These are phyloP conservation scores for Penicillium corylophilum DNA, from an alignment of 2,329 filamentous ascomycete species.

Conservation along the genomic window DNA sequence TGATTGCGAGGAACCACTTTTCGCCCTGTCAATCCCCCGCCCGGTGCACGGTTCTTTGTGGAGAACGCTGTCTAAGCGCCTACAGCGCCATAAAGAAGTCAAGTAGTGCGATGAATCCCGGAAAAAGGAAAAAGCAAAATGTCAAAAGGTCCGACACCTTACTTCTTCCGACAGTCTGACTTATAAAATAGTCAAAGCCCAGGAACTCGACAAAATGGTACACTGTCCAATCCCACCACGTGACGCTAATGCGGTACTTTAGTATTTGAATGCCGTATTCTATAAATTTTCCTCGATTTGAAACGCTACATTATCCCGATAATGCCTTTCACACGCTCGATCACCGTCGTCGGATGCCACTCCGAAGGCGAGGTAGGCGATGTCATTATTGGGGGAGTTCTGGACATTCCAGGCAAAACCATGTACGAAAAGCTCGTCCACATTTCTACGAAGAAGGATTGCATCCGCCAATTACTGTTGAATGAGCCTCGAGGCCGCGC, in stretches of 20 bases:
- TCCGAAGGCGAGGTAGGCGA: slow-evolving; percentile 46
- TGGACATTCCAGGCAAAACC: slow-evolving; percentile 43
- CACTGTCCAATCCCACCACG: neutral
- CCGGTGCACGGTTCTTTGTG: neutral
- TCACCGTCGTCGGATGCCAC: slow-evolving; percentile 26
- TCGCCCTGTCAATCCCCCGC: neutral
- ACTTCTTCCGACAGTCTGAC: neutral
- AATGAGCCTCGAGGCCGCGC: slow-evolving; percentile 50
- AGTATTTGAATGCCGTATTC: neutral
- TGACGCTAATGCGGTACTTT: neutral
- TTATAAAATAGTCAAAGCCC: neutral
- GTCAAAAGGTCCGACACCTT: too few relatives aligned
- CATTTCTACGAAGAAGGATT: slow-evolving; percentile 43
- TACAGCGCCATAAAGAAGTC: neutral
- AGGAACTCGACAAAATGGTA: neutral
- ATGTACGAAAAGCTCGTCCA: slow-evolving; percentile 52
- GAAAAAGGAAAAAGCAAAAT: slow-evolving; percentile 7
- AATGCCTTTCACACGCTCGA: slow-evolving; percentile 23
- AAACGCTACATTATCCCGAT: neutral
- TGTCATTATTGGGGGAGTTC: slow-evolving; percentile 50
- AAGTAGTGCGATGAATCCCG: neutral
- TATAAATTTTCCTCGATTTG: neutral
- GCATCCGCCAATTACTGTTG: slow-evolving; percentile 44
- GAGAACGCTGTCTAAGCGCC: neutral
- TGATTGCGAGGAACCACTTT: neutral